Evolutionary conservation across 2,329 filamentous ascomycete species (phyloP), one percentile per base, ranked within the genome.

Genomic region (Grosmannia penicillata): DNA sequence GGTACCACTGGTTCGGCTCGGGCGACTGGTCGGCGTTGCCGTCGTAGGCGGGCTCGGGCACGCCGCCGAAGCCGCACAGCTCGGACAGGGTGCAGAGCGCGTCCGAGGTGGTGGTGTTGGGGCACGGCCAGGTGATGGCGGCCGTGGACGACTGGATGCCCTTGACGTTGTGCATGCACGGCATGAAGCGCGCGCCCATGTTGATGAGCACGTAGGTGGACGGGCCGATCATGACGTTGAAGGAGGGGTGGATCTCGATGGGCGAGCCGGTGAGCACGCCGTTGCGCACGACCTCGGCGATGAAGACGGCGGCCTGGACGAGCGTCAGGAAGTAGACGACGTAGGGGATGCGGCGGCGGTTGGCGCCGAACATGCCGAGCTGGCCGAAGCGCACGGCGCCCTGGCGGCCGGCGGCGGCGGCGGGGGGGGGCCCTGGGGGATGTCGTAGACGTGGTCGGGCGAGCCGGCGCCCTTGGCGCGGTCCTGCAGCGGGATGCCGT

Each of bases 201-300:
- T 93, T 93, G 63, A 96, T 94, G 50, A 93, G 74, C 19, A 96
- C 75, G 49, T 85, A 84, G 2, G 78, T 73, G 6, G 87, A 94
- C 1, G 91, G 91, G 0, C 91, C 91, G 52, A 98, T 94, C 85
- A 98, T 94, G 42, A 83, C 82, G 60, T 96, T 98, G 63, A 98
- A 93, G 14, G 69, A 70, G 2, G 91, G 91, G 40, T 89, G 73
- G 37, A 77, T 87, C 62, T 77, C 72, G 52, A 85, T 84, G 17
- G 80, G 72, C 19, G 80, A 79, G 38, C 82, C 82, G 1, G 89
- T 95, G 23, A 46, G 27, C 32, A 48, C 41, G 31, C 83, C 79
- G 58, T 87, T 93, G 53, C 79, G 83, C 34, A 82, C 78, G 44
- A 98, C 64, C 61, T 96, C 85, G 37, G 70, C 85, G 46, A 96